Evolutionary conservation across 2,329 filamentous ascomycete species (phyloP).

Genomic region (Basipetospora chlamydospora): DNA sequence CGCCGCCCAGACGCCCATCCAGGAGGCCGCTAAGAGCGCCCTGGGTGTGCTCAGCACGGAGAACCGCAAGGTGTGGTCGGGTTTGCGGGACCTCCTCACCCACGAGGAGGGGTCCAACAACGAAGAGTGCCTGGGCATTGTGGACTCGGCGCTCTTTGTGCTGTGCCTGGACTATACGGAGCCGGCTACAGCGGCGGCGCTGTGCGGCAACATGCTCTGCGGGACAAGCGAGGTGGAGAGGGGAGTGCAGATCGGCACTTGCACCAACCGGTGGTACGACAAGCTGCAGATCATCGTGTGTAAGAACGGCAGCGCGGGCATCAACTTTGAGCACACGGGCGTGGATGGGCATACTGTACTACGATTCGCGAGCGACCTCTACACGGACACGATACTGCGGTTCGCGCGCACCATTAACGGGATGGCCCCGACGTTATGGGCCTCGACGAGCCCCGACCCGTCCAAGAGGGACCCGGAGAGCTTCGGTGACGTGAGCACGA

Average conservation of each 20-base stretch:
- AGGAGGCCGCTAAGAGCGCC: constrained; percentile 89
- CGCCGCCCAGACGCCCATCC: constrained; percentile 74
- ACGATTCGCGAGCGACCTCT: constrained; percentile 88
- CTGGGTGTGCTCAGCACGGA: constrained; percentile 90
- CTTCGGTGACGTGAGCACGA: constrained; percentile 87
- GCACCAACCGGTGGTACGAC: constrained; percentile 97
- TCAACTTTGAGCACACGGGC: constrained; percentile 98
- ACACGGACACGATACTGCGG: constrained; percentile 92
- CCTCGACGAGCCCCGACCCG: constrained; percentile 78
- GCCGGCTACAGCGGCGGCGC: constrained; percentile 60
- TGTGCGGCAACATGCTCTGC: constrained; percentile 98
- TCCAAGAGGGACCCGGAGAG: constrained; percentile 80
- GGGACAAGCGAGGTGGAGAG: constrained; percentile 83
- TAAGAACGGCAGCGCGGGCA: constrained; percentile 94
- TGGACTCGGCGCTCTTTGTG: constrained; percentile 86
- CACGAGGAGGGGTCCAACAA: constrained; percentile 84
- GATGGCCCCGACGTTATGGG: constrained; percentile 84
- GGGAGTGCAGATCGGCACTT: constrained; percentile 92
- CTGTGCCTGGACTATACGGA: constrained; percentile 89
- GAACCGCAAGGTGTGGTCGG: constrained; percentile 92
- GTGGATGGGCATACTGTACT: constrained; percentile 96
- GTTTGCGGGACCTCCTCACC: constrained; percentile 73
- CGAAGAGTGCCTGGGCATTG: constrained; percentile 85
- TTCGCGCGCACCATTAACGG: constrained; percentile 95
- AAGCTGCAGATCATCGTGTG: constrained; percentile 98